Conservation (phyloP, 148 eudicot genomes). For the Dianthus caryophyllus region DNA sequence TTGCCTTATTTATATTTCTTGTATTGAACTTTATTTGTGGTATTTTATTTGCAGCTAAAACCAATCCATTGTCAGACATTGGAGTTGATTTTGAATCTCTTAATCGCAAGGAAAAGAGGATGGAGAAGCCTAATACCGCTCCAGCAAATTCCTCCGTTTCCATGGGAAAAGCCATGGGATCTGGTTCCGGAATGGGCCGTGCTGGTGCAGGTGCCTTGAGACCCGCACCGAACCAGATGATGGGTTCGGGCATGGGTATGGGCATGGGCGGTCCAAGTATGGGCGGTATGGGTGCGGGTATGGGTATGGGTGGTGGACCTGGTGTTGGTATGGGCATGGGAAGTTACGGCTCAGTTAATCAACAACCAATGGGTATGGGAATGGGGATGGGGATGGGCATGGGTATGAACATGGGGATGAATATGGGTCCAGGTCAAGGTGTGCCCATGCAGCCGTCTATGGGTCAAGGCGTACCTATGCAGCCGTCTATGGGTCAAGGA, state of each 20-base stretch:
- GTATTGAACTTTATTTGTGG: conserved; percentile 14
- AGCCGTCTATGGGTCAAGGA: conserved; percentile 48
- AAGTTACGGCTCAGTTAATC: not conserved
- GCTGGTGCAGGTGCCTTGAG: conserved; percentile 63
- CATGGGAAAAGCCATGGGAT: conserved; percentile 99
- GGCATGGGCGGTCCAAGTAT: conserved; percentile 11
- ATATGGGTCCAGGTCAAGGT: conserved; percentile 35
- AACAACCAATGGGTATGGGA: not conserved
- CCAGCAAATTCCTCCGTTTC: conserved; percentile 51
- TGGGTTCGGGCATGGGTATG: conserved; percentile 34
- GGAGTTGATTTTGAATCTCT: conserved; percentile 93
- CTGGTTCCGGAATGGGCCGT: conserved; percentile 92
- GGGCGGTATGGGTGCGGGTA: conserved; percentile 31
- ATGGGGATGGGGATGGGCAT: conserved; percentile 28
- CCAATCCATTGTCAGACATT: conserved; percentile 75
- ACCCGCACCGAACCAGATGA: conserved; percentile 51
- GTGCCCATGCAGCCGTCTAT: conserved; percentile 33
- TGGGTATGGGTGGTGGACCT: conserved; percentile 19
- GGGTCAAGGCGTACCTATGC: conserved; percentile 34
- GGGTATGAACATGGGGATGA: conserved; percentile 27
- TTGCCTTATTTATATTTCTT: not conserved
- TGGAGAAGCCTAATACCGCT: conserved; percentile 71
- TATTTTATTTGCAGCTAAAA: conserved; percentile 66
- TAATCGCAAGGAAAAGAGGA: conserved; percentile 88
- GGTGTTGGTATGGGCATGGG: conserved; percentile 35